phyloP scores from a whole-genome alignment of 257 asterid genomes.

The Jaltomata sinuosa region DNA sequence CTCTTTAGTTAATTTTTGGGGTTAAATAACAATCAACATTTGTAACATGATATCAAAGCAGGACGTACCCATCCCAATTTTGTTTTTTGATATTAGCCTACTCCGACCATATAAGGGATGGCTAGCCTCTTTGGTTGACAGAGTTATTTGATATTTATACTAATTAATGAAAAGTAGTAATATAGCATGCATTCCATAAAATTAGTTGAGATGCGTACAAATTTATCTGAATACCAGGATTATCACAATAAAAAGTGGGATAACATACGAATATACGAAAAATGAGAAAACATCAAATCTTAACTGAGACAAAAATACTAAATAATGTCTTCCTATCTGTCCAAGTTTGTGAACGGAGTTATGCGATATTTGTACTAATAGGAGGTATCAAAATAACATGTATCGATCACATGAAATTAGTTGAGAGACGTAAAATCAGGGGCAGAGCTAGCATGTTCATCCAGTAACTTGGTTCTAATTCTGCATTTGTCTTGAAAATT shows the following conservation, averaged over 20 bases:
- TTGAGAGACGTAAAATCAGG: neutral
- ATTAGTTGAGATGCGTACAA: neutral
- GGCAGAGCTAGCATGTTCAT: neutral
- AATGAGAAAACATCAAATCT: neutral
- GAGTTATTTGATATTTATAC: neutral
- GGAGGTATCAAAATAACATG: neutral
- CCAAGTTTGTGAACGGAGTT: neutral
- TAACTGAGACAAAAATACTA: neutral
- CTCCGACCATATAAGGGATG: too few relatives aligned
- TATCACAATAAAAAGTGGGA: neutral
- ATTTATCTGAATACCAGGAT: neutral
- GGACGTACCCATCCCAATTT: too few relatives aligned
- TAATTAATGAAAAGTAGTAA: rapidly evolving
- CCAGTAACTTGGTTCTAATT: too few relatives aligned
- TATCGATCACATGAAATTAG: neutral
- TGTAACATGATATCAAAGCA: too few relatives aligned
- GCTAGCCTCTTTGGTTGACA: too few relatives aligned
- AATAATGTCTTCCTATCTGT: too few relatives aligned
- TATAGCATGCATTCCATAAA: neutral
- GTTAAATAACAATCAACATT: too few relatives aligned
- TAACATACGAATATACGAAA: neutral
- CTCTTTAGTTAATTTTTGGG: too few relatives aligned
- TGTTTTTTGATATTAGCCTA: too few relatives aligned
- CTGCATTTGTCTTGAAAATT: too few relatives aligned
- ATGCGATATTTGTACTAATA: neutral